A percentile compares a stretch with the other conserved stretches of the same genome.
These are phyloP conservation scores for Yamadazyma tumulicola DNA, from an alignment of 805 yeast species.

Conservation along the genomic window DNA sequence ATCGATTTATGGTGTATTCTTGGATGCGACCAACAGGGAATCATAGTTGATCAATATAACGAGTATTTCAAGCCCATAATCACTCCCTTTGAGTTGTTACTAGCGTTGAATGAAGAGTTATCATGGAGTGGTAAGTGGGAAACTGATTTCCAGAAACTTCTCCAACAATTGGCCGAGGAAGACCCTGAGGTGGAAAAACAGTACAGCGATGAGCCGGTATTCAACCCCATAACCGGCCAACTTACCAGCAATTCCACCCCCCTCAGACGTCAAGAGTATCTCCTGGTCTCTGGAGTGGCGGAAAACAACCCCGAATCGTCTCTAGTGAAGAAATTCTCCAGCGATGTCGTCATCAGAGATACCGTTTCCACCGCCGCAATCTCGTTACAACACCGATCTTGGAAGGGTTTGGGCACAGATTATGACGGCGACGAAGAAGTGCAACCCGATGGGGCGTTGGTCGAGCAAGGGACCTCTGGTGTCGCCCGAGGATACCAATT, in stretches of 20 bases:
- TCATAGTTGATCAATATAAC: slow-evolving; percentile 71
- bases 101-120: slow-evolving; percentile 74
- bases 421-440: slow-evolving; percentile 40
- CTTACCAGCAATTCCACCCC: slow-evolving; percentile 72
- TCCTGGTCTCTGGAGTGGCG: slow-evolving; percentile 43
- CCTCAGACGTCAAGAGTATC: slow-evolving; percentile 59
- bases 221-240: slow-evolving; percentile 85
- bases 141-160: slow-evolving; percentile 63
- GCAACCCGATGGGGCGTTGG: slow-evolving; percentile 65
- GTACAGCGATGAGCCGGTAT: slow-evolving; percentile 59
- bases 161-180: slow-evolving; percentile 36
- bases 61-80: slow-evolving; percentile 88
- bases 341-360: slow-evolving; percentile 60
- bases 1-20: slow-evolving; percentile 91
- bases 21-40: slow-evolving; percentile 94
- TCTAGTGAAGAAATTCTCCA: slow-evolving; percentile 54
- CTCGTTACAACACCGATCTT: slow-evolving; percentile 63
- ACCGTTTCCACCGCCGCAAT: slow-evolving; percentile 89
- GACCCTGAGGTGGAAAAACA: slow-evolving; percentile 22
- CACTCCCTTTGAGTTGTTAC: slow-evolving; percentile 85
- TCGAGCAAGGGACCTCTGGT: slow-evolving; percentile 83
- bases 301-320: slow-evolving; percentile 21
- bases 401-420: slow-evolving; percentile 94
- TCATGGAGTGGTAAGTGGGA: slow-evolving; percentile 95
- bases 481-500: slow-evolving; percentile 81